These are phyloP conservation scores for Curvularia eragrostidis DNA, from an alignment of 2,329 filamentous ascomycete genomes.

Conservation along the genomic window DNA sequence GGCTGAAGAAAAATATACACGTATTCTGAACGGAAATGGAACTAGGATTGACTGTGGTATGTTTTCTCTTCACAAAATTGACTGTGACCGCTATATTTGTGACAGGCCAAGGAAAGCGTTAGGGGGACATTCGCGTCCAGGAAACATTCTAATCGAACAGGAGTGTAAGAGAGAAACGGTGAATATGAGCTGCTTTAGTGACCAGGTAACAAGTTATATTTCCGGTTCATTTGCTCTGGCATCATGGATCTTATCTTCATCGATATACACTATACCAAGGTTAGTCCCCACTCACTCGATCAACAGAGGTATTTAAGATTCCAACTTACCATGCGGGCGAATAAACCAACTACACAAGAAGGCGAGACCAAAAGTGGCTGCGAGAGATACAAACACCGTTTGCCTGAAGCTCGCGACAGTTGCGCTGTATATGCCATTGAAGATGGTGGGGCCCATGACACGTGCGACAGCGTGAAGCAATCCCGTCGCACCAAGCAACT, in stretches of 20 bases:
- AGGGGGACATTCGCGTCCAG: background rate
- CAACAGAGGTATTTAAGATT: too few species aligned
- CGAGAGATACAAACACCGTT: conserved; percentile 80
- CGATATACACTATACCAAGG: conserved; percentile 13
- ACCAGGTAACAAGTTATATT: conserved; percentile 7
- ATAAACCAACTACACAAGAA: conserved; percentile 74
- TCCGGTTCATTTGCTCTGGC: conserved; percentile 6
- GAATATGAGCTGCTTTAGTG: background rate
- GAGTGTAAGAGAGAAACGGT: background rate
- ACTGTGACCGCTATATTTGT: background rate
- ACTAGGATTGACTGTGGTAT: background rate
- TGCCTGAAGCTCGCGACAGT: conserved; percentile 82
- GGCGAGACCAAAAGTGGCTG: conserved; percentile 69
- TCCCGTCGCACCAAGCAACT: conserved; percentile 87
- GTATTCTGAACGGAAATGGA: background rate
- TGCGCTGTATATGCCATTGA: conserved; percentile 83
- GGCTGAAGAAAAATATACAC: background rate
- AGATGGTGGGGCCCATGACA: conserved; percentile 79
- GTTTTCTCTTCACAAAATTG: background rate
- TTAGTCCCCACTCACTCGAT: background rate
- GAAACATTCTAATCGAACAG: conserved; percentile 3
- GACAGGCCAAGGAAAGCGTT: background rate
- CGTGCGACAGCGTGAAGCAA: conserved; percentile 82
- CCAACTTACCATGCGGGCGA: conserved; percentile 72
- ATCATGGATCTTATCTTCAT: conserved; percentile 13